Base-by-base conservation (phyloP, 805 yeast species). In the Jamesozyma jinghongensis region DNA sequence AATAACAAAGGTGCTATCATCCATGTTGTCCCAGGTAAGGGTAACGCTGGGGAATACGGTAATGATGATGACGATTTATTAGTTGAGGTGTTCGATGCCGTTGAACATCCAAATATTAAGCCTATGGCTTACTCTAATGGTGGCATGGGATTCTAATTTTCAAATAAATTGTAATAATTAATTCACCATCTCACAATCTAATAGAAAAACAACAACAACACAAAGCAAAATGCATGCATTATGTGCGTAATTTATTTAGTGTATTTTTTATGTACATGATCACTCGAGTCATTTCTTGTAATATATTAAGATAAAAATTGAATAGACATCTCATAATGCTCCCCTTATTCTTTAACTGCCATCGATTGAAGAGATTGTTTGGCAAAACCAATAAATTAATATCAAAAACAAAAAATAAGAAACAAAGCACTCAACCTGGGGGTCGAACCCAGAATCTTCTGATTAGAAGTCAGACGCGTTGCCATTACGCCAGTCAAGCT, bases 1-100 rank as follows among this genome's bases (percentile, higher is more conserved):
- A 95, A 94, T 12, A 92, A 92, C 62, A 62, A 76, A 49, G 99
- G 97, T 40, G 97, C 94, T 8, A 82, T 83, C 41, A 81, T 92
- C 45, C 83, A 87, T 54, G 73, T 90, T 49, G 56, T 54, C 5
- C 66, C 66, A 19, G 59, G 58, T 11, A 63, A 70, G 26, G 66
- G 45, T 38, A 41, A 47, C 6, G 33, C 53, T 32, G 70, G 67
- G 14, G 69, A 69, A 42, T 53, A 62, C 6, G 57, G 58, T 10
- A 69, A 74, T 47, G 71, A 68, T 33, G 73, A 69, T 16, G 67
- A 67, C 36, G 62, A 69, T 40, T 64, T 85, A 52, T 63, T 72
- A 1, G 76, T 71, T 42, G 70, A 70, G 45, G 77, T 79, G 12
- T 88, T 85, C 59, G 73, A 66, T 22, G 96, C 94, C 2, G 94